These are phyloP conservation scores for Candida gigantensis DNA, from an alignment of 1,139 yeast genomes.

Conservation along the genomic window DNA sequence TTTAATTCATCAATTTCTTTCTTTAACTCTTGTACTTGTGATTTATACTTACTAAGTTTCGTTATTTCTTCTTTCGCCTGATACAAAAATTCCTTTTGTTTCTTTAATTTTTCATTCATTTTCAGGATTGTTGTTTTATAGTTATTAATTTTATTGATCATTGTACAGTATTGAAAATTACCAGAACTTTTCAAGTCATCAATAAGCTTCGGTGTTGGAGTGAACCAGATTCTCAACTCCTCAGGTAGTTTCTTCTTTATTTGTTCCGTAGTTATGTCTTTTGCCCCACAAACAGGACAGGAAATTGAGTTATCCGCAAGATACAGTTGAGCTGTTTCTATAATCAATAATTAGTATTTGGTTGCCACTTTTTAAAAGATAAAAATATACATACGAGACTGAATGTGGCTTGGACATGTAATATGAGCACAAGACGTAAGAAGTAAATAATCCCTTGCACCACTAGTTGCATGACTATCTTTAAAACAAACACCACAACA, in stretches of 20 bases:
- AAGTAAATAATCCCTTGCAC: constrained; percentile 10
- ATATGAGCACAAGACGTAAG: constrained; percentile 30
- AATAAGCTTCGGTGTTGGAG: constrained; percentile 19
- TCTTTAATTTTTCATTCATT: constrained; percentile 15
- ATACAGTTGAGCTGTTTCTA: neutral
- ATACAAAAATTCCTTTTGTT: constrained; percentile 17
- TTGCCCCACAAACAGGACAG: constrained; percentile 19
- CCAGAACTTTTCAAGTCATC: constrained; percentile 17
- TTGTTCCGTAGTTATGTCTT: constrained; percentile 15
- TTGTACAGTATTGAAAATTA: constrained; percentile 18
- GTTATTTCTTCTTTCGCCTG: constrained; percentile 22
- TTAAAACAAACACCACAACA: constrained; percentile 23
- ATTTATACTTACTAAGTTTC: constrained; percentile 14
- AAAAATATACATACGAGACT: constrained; percentile 12
- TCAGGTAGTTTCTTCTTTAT: constrained; percentile 15
- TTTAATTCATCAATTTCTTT: constrained; percentile 8
- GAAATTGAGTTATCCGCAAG: neutral
- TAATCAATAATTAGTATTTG: neutral
- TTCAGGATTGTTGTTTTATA: constrained; percentile 11
- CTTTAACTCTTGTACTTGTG: constrained; percentile 11
- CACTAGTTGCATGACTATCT: constrained; percentile 9
- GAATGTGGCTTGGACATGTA: constrained; percentile 22
- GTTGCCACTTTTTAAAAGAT: constrained; percentile 1
- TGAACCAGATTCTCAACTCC: constrained; percentile 18
- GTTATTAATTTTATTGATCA: constrained; percentile 15